Conservation (phyloP, 2,329 filamentous ascomycete species). For the Fusarium austroafricanum region DNA sequence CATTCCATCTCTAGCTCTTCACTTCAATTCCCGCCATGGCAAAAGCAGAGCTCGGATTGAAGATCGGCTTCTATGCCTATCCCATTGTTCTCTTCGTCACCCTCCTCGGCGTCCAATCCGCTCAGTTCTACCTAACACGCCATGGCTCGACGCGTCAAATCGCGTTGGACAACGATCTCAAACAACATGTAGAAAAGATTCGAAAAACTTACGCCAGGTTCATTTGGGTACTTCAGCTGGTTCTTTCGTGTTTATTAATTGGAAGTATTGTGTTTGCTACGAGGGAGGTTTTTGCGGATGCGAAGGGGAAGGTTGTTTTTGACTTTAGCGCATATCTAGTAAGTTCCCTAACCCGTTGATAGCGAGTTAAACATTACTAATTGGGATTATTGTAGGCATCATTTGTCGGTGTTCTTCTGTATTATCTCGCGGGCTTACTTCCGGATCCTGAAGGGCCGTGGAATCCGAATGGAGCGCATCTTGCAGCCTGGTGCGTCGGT, state of each 20-base stretch:
- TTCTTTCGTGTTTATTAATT: constrained; percentile 50
- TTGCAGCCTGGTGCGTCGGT: constrained; percentile 53
- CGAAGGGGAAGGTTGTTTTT: constrained; percentile 48
- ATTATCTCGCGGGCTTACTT: constrained; percentile 56
- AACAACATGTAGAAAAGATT: constrained; percentile 45
- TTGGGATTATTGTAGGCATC: constrained; percentile 47
- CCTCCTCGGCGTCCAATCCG: constrained; percentile 52
- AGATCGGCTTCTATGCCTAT: constrained; percentile 56
- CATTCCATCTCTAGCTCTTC: background rate
- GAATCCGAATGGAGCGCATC: constrained; percentile 53
- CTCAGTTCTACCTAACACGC: constrained; percentile 53
- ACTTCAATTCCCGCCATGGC: constrained; percentile 45
- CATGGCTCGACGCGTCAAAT: constrained; percentile 41
- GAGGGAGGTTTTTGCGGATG: constrained; percentile 48
- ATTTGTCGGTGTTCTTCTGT: constrained; percentile 55
- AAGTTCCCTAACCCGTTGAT: background rate
- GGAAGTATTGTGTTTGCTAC: constrained; percentile 51
- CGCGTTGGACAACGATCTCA: constrained; percentile 46
- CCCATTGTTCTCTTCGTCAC: constrained; percentile 54
- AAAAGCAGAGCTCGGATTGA: constrained; percentile 50
- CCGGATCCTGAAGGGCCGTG: constrained; percentile 59
- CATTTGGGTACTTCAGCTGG: constrained; percentile 53
- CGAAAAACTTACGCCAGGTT: constrained; percentile 48
- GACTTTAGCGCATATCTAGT: constrained; percentile 57
- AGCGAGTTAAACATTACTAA: too few relatives aligned